Conservation (phyloP, 768 basidiomycete species). For the Boletus sp. region DNA sequence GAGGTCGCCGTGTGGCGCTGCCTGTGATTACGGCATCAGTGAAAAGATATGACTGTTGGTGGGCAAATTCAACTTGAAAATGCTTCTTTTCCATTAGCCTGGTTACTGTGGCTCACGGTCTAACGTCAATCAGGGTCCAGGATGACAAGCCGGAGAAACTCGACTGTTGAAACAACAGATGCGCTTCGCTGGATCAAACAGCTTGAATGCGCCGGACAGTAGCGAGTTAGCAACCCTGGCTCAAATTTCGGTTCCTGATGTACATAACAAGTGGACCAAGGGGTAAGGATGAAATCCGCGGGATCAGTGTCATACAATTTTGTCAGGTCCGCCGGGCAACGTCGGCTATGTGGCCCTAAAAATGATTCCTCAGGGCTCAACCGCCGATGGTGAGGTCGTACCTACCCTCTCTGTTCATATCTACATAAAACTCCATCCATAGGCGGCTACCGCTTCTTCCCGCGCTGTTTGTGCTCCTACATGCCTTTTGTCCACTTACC, state of each 20-base stretch:
- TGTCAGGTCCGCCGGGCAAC: constrained; percentile 13
- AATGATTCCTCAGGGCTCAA: constrained; percentile 21
- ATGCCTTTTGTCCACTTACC: constrained; percentile 74
- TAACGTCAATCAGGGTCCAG: constrained; percentile 14
- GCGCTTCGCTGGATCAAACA: not conserved
- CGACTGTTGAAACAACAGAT: not conserved
- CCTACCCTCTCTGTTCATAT: constrained; percentile 9
- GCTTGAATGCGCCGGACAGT: not conserved
- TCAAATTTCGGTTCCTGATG: not conserved
- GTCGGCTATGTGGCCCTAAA: constrained; percentile 20
- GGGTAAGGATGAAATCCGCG: not conserved
- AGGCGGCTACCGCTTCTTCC: constrained; percentile 2
- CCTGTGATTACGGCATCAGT: constrained; percentile 10
- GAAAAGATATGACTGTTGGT: not conserved
- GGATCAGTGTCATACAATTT: constrained; percentile 15
- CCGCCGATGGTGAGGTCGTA: constrained; percentile 7
- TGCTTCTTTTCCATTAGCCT: constrained; percentile 16
- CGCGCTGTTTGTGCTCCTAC: constrained; percentile 35
- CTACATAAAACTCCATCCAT: constrained; percentile 20
- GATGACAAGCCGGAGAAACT: not conserved
- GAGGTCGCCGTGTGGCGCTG: constrained; percentile 22
- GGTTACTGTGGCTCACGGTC: constrained; percentile 10
- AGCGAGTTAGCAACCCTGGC: not conserved
- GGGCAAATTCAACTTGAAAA: constrained; percentile 1
- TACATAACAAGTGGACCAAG: not conserved